Conservation (phyloP, 2,329 filamentous ascomycete species). For the Cadophora gregata region DNA sequence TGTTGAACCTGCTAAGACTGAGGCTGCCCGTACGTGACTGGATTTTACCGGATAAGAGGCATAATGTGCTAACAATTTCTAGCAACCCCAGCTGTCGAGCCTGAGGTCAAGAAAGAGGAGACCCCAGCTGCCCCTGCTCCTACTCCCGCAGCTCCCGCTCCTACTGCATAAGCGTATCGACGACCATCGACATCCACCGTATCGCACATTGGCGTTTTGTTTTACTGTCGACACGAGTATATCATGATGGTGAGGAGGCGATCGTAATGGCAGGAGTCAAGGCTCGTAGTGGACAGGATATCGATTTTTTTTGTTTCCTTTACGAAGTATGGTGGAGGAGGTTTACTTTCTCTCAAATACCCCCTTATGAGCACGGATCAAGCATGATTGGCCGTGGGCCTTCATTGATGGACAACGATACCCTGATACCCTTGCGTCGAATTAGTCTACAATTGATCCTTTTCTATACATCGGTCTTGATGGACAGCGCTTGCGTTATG, state of each 20-base stretch:
- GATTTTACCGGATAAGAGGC: background rate
- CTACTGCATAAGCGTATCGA: conserved; percentile 30
- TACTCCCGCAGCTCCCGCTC: conserved; percentile 20
- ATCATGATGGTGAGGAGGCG: conserved; percentile 31
- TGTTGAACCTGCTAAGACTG: conserved; percentile 33
- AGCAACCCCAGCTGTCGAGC: conserved; percentile 31
- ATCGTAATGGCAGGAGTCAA: conserved; percentile 40
- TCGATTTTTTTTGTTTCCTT: conserved; percentile 22
- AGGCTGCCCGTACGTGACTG: conserved; percentile 23
- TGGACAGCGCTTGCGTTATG: background rate
- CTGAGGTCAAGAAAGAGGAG: conserved; percentile 32
- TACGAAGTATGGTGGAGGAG: conserved; percentile 23
- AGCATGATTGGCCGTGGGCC: conserved; percentile 29
- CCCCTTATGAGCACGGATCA: conserved; percentile 36
- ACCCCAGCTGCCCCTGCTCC: conserved; percentile 28
- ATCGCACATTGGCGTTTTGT: conserved; percentile 22
- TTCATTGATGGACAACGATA: conserved; percentile 39
- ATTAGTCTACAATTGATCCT: conserved; percentile 40
- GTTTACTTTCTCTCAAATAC: conserved; percentile 37
- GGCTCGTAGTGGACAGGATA: conserved; percentile 33
- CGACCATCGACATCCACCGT: background rate
- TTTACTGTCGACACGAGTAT: conserved; percentile 24
- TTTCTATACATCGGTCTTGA: conserved; percentile 12
- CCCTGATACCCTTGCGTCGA: conserved; percentile 41
- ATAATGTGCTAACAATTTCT: conserved; percentile 9